phyloP scores from a whole-genome alignment of 352 stramenopile species.

The Globisporangium cederbergense region DNA sequence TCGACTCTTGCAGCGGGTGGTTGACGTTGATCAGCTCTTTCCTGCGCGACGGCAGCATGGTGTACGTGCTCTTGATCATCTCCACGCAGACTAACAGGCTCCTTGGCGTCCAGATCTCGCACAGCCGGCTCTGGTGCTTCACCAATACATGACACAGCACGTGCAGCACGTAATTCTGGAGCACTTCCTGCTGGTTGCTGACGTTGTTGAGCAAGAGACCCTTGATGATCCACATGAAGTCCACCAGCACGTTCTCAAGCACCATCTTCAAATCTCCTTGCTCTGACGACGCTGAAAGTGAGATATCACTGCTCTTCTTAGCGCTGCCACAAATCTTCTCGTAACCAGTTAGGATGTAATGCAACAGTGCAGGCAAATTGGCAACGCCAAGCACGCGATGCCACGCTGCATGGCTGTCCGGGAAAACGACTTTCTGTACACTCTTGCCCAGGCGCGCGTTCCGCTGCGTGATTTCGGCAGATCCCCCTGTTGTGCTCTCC shows the following conservation, averaged over 20 bases:
- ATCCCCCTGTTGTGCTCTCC: conserved; percentile 47
- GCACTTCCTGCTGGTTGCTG: conserved; percentile 47
- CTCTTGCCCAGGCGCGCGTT: conserved; percentile 59
- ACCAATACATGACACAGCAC: conserved; percentile 58
- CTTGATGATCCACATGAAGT: conserved; percentile 69
- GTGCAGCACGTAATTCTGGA: conserved; percentile 67
- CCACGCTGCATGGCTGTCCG: conserved; percentile 48
- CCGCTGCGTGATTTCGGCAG: conserved; percentile 73
- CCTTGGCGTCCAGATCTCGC: conserved; percentile 52
- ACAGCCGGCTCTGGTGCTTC: conserved; percentile 34
- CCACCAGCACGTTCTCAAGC: conserved; percentile 49
- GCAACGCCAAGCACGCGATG: conserved; percentile 52
- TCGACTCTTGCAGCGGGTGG: conserved; percentile 56
- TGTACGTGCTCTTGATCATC: conserved; percentile 50
- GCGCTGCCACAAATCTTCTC: conserved; percentile 23
- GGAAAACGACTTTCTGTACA: conserved; percentile 41
- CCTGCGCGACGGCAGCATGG: conserved; percentile 36
- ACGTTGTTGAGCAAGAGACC: conserved; percentile 54
- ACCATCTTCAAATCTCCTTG: conserved; percentile 17
- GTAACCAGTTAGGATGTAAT: conserved; percentile 60
- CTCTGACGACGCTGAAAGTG: not conserved
- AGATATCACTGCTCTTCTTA: not conserved
- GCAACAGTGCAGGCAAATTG: conserved; percentile 47
- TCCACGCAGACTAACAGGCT: conserved; percentile 70
- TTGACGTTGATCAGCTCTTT: conserved; percentile 30